A percentile compares a stretch with the other conserved stretches of the same genome.
Evolutionary conservation across 192 early-diverging fungal species (phyloP).

Genomic region (Entomortierella chlamydospora): DNA sequence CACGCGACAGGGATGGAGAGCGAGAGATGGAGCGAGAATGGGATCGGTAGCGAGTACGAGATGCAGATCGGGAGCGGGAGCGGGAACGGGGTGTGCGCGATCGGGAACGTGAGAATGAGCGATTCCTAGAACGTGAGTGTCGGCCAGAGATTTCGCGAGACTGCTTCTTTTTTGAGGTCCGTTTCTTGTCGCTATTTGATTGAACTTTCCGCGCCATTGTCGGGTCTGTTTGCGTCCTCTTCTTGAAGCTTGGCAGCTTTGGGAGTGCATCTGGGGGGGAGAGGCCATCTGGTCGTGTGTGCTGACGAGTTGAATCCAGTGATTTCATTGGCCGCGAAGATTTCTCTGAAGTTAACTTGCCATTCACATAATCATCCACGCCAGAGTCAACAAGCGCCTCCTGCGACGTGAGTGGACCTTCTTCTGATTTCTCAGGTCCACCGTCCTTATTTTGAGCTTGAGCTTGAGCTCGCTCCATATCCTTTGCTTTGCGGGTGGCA

Average conservation of each 20-base stretch:
- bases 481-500: constrained; percentile 32
- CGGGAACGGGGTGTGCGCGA: constrained; percentile 24
- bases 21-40: constrained; percentile 26
- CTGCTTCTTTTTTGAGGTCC: constrained; percentile 10
- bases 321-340: constrained; percentile 1
- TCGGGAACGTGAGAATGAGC: constrained; percentile 28
- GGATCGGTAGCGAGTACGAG: constrained; percentile 20
- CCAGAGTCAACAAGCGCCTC: constrained; percentile 7
- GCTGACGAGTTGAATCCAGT: constrained; percentile 7
- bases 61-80: constrained; percentile 21
- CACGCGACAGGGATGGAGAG: constrained; percentile 14
- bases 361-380: constrained; percentile 8
- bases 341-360: constrained; percentile 2
- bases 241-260: constrained; percentile 61
- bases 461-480: constrained; percentile 13
- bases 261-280: constrained; percentile 12
- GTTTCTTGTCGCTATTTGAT: constrained; percentile 13
- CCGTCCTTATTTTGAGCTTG: constrained; percentile 10
- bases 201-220: constrained; percentile 13
- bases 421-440: neutral
- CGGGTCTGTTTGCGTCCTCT: constrained; percentile 39
- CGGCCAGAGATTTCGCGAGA: constrained; percentile 3
- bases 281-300: neutral
- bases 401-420: neutral
- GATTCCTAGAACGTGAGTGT: constrained; percentile 35